A percentile compares a stretch with the other conserved stretches of the same genome.
Evolutionary conservation across 768 basidiomycete genomes (phyloP).

Genomic region (Podaxis carcinomalis): DNA sequence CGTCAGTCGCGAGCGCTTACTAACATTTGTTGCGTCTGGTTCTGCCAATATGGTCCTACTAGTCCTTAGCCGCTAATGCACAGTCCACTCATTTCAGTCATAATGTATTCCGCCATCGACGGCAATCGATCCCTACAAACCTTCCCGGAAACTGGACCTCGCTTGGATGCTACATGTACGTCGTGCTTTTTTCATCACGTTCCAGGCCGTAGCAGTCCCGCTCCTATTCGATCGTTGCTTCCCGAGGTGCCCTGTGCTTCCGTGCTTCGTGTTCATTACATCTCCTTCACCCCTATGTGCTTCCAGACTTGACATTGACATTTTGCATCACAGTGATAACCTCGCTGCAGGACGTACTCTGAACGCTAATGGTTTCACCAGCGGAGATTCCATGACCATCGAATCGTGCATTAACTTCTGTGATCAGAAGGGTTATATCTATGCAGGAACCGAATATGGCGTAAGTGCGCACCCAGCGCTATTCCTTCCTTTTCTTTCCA

Average conservation of each 20-base stretch:
- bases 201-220: not conserved
- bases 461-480: constrained; percentile 16
- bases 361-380: constrained; percentile 38
- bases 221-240: not conserved
- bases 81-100: constrained; percentile 21
- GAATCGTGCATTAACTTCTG: constrained; percentile 47
- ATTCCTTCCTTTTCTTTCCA: not conserved
- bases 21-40: not conserved
- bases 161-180: constrained; percentile 60
- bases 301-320: not conserved
- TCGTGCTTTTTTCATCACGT: not conserved
- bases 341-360: constrained; percentile 52
- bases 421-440: constrained; percentile 44
- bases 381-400: constrained; percentile 56
- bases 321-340: constrained; percentile 41
- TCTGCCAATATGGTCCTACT: not conserved
- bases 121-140: constrained; percentile 33
- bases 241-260: too few species aligned
- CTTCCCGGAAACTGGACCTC: constrained; percentile 56
- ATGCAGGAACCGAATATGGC: constrained; percentile 65
- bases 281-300: not conserved
- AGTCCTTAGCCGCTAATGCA: constrained; percentile 3
- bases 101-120: constrained; percentile 26
- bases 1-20: not conserved
- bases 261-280: not conserved